Evolutionary conservation across 2,329 filamentous ascomycete genomes (phyloP).

Genomic region (Fusarium temperatum): DNA sequence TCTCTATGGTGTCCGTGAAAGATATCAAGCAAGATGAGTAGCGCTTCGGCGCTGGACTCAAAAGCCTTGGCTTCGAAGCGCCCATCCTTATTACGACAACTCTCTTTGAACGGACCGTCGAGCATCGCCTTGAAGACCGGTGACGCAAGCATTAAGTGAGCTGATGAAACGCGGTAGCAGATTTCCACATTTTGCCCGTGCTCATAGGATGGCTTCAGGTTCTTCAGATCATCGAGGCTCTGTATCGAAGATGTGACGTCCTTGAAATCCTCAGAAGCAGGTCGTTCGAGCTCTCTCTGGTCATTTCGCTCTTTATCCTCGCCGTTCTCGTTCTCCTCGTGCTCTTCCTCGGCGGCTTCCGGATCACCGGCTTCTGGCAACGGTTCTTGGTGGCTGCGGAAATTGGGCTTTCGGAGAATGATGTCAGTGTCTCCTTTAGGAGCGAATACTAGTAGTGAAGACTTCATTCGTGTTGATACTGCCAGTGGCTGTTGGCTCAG

Average conservation of each 20-base stretch:
- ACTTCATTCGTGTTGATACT: background rate
- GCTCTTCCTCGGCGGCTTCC: fast-evolving
- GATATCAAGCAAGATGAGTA: slow-evolving; percentile 36
- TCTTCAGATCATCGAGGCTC: background rate
- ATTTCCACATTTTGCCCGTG: background rate
- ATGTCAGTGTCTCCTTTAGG: background rate
- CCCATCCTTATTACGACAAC: fast-evolving
- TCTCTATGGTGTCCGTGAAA: slow-evolving; percentile 36
- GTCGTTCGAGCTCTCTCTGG: no score
- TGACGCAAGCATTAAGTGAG: background rate
- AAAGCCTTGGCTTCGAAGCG: background rate
- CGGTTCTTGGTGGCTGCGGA: background rate
- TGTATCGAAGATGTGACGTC: fast-evolving
- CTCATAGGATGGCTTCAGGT: fast-evolving
- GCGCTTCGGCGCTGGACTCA: slow-evolving; percentile 29
- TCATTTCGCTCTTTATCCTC: no score
- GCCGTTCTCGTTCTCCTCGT: no score
- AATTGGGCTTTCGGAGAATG: background rate
- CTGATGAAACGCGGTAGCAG: background rate
- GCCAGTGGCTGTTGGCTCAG: background rate
- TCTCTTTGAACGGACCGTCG: background rate
- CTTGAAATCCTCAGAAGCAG: no score
- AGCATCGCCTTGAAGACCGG: slow-evolving; percentile 1
- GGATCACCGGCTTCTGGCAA: fast-evolving
- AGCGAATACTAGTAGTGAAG: background rate